Evolutionary conservation across 2,329 filamentous ascomycete genomes (phyloP).

Genomic region (Phialemonium atrogriseum): DNA sequence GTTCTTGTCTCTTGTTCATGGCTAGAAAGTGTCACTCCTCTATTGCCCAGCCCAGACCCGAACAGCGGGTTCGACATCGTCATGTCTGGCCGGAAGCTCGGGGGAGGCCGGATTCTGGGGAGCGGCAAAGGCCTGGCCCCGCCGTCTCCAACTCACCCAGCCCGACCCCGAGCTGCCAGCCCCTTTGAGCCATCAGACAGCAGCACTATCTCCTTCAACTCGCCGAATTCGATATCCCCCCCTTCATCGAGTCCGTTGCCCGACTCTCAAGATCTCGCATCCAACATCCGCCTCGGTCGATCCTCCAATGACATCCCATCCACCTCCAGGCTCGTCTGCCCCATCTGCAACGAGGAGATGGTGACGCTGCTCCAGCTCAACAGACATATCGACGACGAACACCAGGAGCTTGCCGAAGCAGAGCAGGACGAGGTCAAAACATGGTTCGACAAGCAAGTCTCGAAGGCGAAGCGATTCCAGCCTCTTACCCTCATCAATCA

Average conservation of each 20-base stretch:
- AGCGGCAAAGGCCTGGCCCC: constrained; percentile 77
- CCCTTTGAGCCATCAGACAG: constrained; percentile 45
- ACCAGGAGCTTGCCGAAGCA: constrained; percentile 80
- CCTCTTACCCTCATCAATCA: constrained; percentile 87
- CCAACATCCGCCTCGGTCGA: constrained; percentile 63
- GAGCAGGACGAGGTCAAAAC: constrained; percentile 93
- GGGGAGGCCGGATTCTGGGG: constrained; percentile 85
- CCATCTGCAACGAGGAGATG: constrained; percentile 99
- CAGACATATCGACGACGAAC: constrained; percentile 73
- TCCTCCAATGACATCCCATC: constrained; percentile 47
- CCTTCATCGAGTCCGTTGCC: constrained; percentile 55
- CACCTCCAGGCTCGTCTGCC: constrained; percentile 70
- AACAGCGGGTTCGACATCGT: no score
- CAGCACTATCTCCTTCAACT: constrained; percentile 65
- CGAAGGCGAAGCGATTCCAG: constrained; percentile 88
- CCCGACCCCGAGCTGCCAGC: constrained; percentile 32
- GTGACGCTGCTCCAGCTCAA: constrained; percentile 93
- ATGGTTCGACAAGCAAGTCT: constrained; percentile 92
- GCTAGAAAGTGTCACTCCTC: no score
- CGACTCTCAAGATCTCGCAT: constrained; percentile 68
- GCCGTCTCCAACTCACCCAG: constrained; percentile 32
- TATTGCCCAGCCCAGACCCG: no score
- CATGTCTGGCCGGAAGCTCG: constrained; percentile 82
- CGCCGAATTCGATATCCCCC: constrained; percentile 43
- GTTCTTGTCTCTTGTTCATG: no score